Base-by-base conservation (phyloP, 1,284 basidiomycete genomes). In the Coriolopsis trogii region DNA sequence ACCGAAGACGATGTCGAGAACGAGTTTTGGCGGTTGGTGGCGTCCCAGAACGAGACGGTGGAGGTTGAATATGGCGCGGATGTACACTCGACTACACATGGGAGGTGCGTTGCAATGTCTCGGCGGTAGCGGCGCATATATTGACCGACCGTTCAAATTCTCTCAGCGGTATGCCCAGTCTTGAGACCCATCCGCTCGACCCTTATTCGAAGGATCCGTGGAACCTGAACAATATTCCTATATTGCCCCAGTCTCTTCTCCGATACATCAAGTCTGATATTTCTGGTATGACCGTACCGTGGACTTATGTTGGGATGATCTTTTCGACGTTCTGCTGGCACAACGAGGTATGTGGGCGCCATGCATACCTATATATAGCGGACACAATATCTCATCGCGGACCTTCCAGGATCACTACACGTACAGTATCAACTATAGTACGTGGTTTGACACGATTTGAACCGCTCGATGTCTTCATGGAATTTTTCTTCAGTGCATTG, bases 281-380 rank as follows among this genome's bases (percentile, higher is more conserved):
- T 52, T 98, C 95, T 48, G 97, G 97, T 16, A 99, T 99, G 97
- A 99, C 97, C 0, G 94, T 98, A 4, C 97, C 97, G 6, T 99
- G 97, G 97, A 97, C 95, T 48, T 99, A 99, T 70, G 94, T 99
- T 52, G 97, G 97, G 43, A 99, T 99, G 96, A 82, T 95, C 39
- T 98, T 99, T 71, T 98, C 95, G 9, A 96, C 97, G 1, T 99
- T 99, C 72, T 98, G 96, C 71, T 99, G 97, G 97, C 97, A 99
- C 73, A 99, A 99, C 69, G 97, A 99, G 82, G 89, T 89, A 64
- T 46, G 75, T 64, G 46, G 55, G 44, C 51, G 26, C 41, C 7
- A 24, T 41, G 31, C 33, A 41, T 18, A 24, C 13, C n/a, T n/a
- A n/a, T 26, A 29, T 39, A 9, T 44, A 48, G 28, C 46, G 50